Evolutionary conservation across 2,329 filamentous ascomycete genomes (phyloP), one percentile per base, ranked within the genome.

Genomic region (Hypomyces rosellus): DNA sequence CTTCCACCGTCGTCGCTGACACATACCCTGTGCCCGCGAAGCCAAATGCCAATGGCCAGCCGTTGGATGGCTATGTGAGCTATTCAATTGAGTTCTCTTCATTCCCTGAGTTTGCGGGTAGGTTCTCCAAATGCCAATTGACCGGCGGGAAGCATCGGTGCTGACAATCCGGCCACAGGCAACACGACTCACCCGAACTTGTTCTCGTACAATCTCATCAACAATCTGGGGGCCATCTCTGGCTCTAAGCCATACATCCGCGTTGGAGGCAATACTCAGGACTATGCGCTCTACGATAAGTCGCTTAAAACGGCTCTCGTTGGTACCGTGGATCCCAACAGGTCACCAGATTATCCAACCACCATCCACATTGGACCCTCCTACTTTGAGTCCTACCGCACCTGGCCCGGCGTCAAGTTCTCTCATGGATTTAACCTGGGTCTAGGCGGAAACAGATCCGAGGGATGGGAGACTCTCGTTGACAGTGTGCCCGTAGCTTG

Each of bases 251-350:
- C 82, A 2, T 73, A 79, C 56, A 77, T 85, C 49, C 71, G 82
- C 14, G 80, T 85, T 2, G 81, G 82, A 3, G 82, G 82, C n/a
- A 85, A 84, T 58, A 84, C 82, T 0, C 82, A 85, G 64, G 81
- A 85, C 65, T 82, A 78, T 55, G 79, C 80, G 5, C 69, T 85
- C 36, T 85, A 80, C 63, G 74, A 84, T 55, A 65, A 72, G 2
- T 73, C 71, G 4, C 73, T 82, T 5, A 61, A 69, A 1, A 66
- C 69, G 6, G 76, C 76, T 5, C 67, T 77, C 9, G 71, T 80
- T 45, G 80, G 80, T 30, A 79, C 72, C 2, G 67, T 76, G 46
- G 70, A 81, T 49, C 69, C 70, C 1, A 61, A 63, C 1, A 69
- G 73, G 18, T 81, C 80, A 0, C 53, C 64, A 0, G 81, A 85